Evolutionary conservation across 192 early-diverging fungal species (phyloP).

Genomic region (Thamnidium elegans): DNA sequence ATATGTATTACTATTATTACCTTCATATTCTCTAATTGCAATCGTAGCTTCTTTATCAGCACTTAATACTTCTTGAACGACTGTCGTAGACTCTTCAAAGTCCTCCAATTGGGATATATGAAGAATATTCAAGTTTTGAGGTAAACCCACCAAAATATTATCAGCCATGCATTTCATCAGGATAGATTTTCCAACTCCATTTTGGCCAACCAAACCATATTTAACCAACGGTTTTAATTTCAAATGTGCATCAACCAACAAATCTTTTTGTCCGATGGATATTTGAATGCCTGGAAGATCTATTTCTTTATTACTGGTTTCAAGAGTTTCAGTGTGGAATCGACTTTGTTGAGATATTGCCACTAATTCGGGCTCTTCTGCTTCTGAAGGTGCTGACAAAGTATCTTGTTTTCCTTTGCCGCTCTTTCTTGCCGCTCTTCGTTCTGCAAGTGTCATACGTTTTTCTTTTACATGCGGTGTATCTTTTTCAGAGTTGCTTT

Average conservation of each 20-base stretch:
- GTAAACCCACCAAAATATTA: constrained; percentile 72
- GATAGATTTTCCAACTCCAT: constrained; percentile 77
- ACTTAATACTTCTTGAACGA: constrained; percentile 61
- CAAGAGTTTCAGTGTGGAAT: constrained; percentile 80
- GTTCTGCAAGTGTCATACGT: not conserved
- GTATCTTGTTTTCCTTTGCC: constrained; percentile 13
- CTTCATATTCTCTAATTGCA: constrained; percentile 35
- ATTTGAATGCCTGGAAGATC: constrained; percentile 79
- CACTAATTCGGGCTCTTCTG: constrained; percentile 43
- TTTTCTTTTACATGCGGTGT: not conserved
- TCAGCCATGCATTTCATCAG: constrained; percentile 63
- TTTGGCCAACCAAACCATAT: constrained; percentile 78
- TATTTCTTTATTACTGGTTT: constrained; percentile 76
- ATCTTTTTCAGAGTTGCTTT: no score
- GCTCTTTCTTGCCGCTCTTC: constrained; percentile 14
- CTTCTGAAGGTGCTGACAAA: constrained; percentile 21
- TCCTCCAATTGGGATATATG: constrained; percentile 82
- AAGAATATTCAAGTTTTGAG: constrained; percentile 73
- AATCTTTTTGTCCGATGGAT: constrained; percentile 56
- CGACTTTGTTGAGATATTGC: constrained; percentile 80
- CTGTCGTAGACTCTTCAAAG: constrained; percentile 45
- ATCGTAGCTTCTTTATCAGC: constrained; percentile 57
- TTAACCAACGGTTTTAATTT: constrained; percentile 71
- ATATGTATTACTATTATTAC: not conserved
- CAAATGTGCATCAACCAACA: constrained; percentile 78